These are phyloP conservation scores for Trichosporon sp. DNA, from an alignment of 1,284 basidiomycete species.

Conservation along the genomic window DNA sequence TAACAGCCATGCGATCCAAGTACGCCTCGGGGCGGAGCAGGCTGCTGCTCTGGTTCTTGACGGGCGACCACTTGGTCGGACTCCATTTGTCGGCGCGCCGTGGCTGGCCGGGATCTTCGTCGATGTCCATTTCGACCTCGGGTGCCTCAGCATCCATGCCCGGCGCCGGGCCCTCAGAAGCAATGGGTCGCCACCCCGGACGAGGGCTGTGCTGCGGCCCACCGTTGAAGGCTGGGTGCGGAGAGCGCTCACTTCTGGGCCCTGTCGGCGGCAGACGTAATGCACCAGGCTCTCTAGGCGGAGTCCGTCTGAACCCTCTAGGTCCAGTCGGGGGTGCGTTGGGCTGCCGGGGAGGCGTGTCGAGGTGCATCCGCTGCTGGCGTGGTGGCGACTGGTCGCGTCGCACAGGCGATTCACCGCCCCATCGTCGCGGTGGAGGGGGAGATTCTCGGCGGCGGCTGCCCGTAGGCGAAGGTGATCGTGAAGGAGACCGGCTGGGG, in stretches of 20 bases:
- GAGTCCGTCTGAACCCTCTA: background rate
- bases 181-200: background rate
- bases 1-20: constrained; percentile 24
- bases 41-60: background rate
- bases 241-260: background rate
- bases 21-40: constrained; percentile 10
- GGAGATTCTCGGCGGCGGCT: background rate
- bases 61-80: constrained; percentile 4
- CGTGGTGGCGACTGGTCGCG: background rate
- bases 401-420: background rate
- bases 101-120: constrained; percentile 5
- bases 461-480: background rate
- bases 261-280: background rate
- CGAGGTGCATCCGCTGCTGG: background rate
- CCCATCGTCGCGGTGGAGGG: constrained; percentile 1
- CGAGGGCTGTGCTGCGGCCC: background rate
- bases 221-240: background rate
- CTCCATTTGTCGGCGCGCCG: constrained; percentile 15
- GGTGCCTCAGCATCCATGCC: background rate
- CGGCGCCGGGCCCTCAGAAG: background rate
- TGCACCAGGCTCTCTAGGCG: constrained; percentile 6
- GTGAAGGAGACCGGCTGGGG: background rate
- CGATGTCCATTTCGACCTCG: constrained; percentile 13
- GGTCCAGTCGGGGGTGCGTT: constrained; percentile 7
- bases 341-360: background rate